phyloP scores from a whole-genome alignment of 2,329 filamentous ascomycete species.

The Xylariales sp. region DNA sequence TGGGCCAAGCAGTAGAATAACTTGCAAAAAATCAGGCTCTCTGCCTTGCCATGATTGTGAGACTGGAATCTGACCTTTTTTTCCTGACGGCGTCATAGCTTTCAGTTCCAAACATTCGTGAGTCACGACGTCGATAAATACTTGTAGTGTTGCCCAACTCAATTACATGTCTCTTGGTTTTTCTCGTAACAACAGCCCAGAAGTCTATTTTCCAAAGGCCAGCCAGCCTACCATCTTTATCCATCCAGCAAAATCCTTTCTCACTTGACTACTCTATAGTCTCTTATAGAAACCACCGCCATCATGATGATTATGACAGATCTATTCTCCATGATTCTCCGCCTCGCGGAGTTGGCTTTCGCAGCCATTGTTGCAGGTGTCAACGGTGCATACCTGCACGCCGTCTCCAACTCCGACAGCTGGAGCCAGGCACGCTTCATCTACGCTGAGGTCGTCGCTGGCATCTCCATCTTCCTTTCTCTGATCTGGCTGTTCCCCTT shows the following conservation, averaged over 20 bases:
- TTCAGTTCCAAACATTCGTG: too few relatives aligned
- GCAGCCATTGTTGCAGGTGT: conserved; percentile 69
- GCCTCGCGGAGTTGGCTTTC: conserved; percentile 62
- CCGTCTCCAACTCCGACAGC: conserved; percentile 36
- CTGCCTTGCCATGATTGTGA: too few relatives aligned
- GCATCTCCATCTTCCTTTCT: conserved; percentile 62
- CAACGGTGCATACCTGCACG: conserved; percentile 61
- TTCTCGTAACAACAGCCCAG: not conserved
- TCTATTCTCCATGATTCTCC: conserved; percentile 52
- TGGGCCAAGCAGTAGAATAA: too few relatives aligned
- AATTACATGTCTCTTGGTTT: not conserved
- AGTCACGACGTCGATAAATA: conserved; percentile 4
- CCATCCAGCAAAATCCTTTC: not conserved
- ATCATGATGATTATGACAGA: conserved; percentile 5
- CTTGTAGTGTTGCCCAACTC: conserved; percentile 1
- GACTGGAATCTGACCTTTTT: too few relatives aligned
- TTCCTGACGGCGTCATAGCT: too few relatives aligned
- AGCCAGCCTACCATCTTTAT: not conserved
- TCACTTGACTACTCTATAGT: not conserved
- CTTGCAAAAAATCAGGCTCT: too few relatives aligned
- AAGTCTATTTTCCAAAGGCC: not conserved
- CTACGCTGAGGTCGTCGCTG: conserved; percentile 70
- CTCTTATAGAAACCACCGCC: not conserved
- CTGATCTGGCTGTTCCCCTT: conserved; percentile 72
- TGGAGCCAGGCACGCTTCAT: conserved; percentile 64